Evolutionary conservation across 495 filamentous ascomycete genomes (phyloP), one percentile per base, ranked within the genome.

Genomic region (Penicillium cinerascens): DNA sequence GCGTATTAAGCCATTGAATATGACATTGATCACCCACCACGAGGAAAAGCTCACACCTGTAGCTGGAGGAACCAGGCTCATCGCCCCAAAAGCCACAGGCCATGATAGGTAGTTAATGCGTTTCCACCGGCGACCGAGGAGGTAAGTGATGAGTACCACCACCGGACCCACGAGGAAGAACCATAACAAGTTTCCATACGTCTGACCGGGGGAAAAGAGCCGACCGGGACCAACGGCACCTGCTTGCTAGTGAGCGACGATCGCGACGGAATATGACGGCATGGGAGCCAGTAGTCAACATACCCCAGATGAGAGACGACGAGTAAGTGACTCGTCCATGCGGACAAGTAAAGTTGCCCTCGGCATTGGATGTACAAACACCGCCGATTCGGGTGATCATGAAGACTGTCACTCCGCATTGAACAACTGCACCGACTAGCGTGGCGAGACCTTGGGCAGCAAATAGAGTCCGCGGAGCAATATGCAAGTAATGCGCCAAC

Each of bases 401-500:
- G 51, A 82, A 85, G 48, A 87, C 85, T 4, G 85, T 80, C 10
- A 86, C 80, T 1, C 78, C 67, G 39, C 86, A 75, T 55, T 88
- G 85, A 37, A 88, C 80, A 48, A 89, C 76, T 53, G 82, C 85
- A 1, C 83, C 83, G 25, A 86, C 64, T 3, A 84, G 80, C 0
- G 83, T 86, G 21, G 84, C 82, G 7, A 87, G 72, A 0, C 86
- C 82, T 61, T 88, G 85, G 0, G 82, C 82, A 56, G 80, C 71
- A 66, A 89, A 89, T 63, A 88, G 78, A 1, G 79, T 84, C 6
- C 85, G 74, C 0, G 85, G 85, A 1, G 85, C 81, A n/a, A 87
- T 81, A 61, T 88, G 87, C 69, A 89, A 82, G 67, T 89, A 90
- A 60, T 88, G 84, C 7, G 83, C 86, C 80, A 91, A 65, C 82